A percentile compares a stretch with the other conserved stretches of the same genome.
Evolutionary conservation across 768 basidiomycete genomes (phyloP).

Genomic region (Hericium erinaceus): DNA sequence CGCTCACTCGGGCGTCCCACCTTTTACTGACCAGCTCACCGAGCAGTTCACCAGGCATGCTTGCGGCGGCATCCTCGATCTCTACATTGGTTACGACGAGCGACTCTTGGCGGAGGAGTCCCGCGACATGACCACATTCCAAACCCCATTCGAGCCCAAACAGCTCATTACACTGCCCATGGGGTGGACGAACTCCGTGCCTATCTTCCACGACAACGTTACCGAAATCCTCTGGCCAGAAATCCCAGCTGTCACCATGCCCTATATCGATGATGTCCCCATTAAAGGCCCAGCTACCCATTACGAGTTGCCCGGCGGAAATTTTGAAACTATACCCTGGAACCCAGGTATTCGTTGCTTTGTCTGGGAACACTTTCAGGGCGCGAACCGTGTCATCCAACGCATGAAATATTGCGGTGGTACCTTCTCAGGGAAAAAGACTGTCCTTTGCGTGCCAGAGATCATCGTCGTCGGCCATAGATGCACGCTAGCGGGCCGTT

Average conservation of each 20-base stretch:
- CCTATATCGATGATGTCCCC: conserved; percentile 32
- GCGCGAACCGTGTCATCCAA: conserved; percentile 29
- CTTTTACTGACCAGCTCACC: no score
- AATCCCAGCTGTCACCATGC: conserved; percentile 13
- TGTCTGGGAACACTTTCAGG: conserved; percentile 30
- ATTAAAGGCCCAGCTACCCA: conserved; percentile 25
- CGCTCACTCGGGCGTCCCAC: no score
- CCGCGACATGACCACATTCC: no score
- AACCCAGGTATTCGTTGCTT: conserved; percentile 30
- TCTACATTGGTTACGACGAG: no score
- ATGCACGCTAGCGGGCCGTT: conserved; percentile 26
- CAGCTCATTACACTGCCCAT: no score
- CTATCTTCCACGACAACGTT: no score
- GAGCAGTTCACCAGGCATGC: no score
- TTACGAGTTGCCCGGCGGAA: conserved; percentile 22
- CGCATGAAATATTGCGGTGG: conserved; percentile 27
- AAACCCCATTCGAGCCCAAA: no score
- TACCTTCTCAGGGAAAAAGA: conserved; percentile 30
- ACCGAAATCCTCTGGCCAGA: no score
- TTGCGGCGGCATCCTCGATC: no score
- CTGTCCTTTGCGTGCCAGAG: conserved; percentile 19
- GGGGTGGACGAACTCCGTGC: no score
- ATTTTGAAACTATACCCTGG: conserved; percentile 25
- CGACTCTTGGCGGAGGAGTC: no score
- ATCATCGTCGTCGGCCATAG: conserved; percentile 27